A percentile compares a stretch with the other conserved stretches of the same genome.
Conservation (phyloP, 1,284 basidiomycete genomes). For the Heterobasidion annosum region DNA sequence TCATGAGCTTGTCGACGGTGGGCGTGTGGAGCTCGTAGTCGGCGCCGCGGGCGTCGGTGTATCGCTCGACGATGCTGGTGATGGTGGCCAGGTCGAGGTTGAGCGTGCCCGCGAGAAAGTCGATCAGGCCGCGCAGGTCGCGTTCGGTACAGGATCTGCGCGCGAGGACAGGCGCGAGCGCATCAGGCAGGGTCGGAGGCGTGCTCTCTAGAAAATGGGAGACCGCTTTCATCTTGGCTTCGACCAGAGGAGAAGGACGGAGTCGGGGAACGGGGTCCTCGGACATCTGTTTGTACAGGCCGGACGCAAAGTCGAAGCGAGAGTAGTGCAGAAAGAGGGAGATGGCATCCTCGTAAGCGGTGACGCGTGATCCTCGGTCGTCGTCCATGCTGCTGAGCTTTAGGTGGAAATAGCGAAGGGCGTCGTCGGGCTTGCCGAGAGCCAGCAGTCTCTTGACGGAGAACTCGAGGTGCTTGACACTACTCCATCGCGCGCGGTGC, state of each 20-base stretch:
- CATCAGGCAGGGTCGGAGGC: conserved; percentile 15
- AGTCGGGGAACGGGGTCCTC: conserved; percentile 25
- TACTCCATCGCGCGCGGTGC: background rate
- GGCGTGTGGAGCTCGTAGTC: conserved; percentile 22
- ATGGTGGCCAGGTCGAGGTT: conserved; percentile 15
- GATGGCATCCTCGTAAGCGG: conserved; percentile 23
- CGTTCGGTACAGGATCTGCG: conserved; percentile 26
- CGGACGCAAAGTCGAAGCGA: conserved; percentile 25
- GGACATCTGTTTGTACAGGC: conserved; percentile 32
- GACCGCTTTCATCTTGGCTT: conserved; percentile 30
- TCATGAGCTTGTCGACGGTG: conserved; percentile 28
- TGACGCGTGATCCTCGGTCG: conserved; percentile 9
- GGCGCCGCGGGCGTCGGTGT: conserved; percentile 22
- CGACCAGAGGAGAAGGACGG: conserved; percentile 19
- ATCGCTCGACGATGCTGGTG: conserved; percentile 25
- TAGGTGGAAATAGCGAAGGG: background rate
- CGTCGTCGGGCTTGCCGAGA: background rate
- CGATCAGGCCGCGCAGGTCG: conserved; percentile 29
- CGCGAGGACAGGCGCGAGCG: conserved; percentile 19
- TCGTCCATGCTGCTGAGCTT: background rate
- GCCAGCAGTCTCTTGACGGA: background rate
- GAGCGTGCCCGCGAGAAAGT: conserved; percentile 19
- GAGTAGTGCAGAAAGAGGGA: conserved; percentile 25
- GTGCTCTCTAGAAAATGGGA: conserved; percentile 11
- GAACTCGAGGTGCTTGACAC: background rate